phyloP scores from a whole-genome alignment of 495 filamentous ascomycete species.

The Podospora didyma region DNA sequence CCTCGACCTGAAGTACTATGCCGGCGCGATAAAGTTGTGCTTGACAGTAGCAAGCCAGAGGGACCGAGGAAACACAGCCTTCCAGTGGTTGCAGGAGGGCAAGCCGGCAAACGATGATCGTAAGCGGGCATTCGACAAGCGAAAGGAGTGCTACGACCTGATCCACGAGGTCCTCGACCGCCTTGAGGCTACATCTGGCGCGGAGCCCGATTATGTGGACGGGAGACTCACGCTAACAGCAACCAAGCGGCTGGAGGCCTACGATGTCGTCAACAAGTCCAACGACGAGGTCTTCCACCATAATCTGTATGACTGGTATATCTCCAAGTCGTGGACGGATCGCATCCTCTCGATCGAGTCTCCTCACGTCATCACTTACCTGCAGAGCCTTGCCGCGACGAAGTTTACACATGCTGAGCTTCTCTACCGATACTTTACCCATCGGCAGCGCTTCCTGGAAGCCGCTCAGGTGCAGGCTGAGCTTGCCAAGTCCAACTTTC shows the following conservation, averaged over 20 bases:
- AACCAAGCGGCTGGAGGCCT: conserved; percentile 79
- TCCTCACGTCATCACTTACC: conserved; percentile 79
- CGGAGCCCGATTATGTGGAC: conserved; percentile 67
- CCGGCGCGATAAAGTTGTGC: conserved; percentile 87
- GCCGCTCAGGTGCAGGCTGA: conserved; percentile 82
- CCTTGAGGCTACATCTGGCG: conserved; percentile 64
- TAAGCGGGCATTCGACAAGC: conserved; percentile 57
- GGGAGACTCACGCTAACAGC: conserved; percentile 70
- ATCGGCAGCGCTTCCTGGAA: conserved; percentile 71
- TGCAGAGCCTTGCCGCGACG: conserved; percentile 64
- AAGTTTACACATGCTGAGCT: conserved; percentile 78
- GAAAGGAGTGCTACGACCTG: conserved; percentile 77
- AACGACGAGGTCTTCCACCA: conserved; percentile 90
- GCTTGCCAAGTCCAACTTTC: conserved; percentile 76
- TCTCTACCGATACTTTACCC: conserved; percentile 85
- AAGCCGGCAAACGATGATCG: conserved; percentile 62
- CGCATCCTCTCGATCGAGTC: conserved; percentile 80
- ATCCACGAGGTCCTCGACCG: conserved; percentile 71
- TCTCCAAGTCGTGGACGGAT: conserved; percentile 74
- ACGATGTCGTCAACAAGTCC: conserved; percentile 78
- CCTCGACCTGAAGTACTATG: conserved; percentile 78
- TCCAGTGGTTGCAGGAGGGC: conserved; percentile 61
- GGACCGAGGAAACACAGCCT: conserved; percentile 78
- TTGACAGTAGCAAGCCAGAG: conserved; percentile 73
- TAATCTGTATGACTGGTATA: conserved; percentile 95